Conservation (phyloP, 75 land plant genomes). For the Pseudotsuga menziesii region DNA sequence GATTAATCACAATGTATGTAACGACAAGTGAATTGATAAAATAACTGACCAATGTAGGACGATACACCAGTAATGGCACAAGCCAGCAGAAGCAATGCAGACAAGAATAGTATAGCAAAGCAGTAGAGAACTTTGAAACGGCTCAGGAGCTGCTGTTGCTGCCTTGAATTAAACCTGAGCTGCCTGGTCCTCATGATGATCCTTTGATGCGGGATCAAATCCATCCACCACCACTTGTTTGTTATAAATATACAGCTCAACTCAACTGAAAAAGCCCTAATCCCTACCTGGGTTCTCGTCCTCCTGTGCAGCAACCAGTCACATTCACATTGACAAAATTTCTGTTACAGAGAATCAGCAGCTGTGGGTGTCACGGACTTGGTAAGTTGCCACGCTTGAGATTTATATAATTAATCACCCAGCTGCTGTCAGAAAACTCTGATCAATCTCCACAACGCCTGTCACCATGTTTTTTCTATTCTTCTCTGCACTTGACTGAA, state of each 20-base stretch:
- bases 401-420: neutral
- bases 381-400: neutral
- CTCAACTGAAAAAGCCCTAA: neutral
- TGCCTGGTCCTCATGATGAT: neutral
- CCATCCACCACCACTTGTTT: neutral
- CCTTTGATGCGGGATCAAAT: neutral
- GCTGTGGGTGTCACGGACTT: slow-evolving; percentile 6
- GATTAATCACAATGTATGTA: neutral
- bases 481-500: neutral
- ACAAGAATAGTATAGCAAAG: neutral
- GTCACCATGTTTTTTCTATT: neutral
- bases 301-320: too few relatives aligned
- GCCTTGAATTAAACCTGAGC: neutral
- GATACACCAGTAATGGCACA: neutral
- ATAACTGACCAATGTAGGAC: slow-evolving; percentile 7
- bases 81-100: neutral
- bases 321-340: neutral
- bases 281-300: neutral
- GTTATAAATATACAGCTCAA: neutral
- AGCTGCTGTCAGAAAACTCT: slow-evolving; percentile 2
- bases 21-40: neutral
- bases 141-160: neutral
- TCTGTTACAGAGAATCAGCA: neutral
- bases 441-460: neutral
- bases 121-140: neutral